Evolutionary conservation across 1,284 basidiomycete genomes (phyloP), one percentile per base, ranked within the genome.

Genomic region (Sanghuangporus sanghuang): DNA sequence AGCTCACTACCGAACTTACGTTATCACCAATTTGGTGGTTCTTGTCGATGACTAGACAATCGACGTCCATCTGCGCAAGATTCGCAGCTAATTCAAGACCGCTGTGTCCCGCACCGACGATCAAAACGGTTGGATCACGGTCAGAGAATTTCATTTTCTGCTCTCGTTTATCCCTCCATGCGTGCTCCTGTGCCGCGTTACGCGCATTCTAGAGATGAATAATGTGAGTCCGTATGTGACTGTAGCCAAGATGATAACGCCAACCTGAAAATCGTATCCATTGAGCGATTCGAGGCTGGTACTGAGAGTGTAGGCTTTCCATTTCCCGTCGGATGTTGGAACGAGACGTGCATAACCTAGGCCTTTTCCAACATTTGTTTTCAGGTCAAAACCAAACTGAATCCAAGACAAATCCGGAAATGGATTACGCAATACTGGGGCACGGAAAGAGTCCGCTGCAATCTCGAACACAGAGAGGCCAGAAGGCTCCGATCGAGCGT

Each of bases 81-180:
- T 83, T 75, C 42, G 86, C 87, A 4, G 84, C 85, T 11, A 83
- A 70, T 5, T 79, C 82, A 38, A 91, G 72, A 6, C 88, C 89
- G 59, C 81, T 81, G 71, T 90, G 88, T 0, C 87, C 87, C 7
- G 77, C 87, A 2, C 88, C 88, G 50, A 89, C 74, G 64, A 88
- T 79, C 56, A 87, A 69, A 6, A 84, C 85, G 2, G 75, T 72
- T 0, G 80, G 80, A 44, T 78, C 74, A 18, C 66, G 58, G 38
- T 75, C 75, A 23, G 67, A 69, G 66, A 78, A 82, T 60, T 74
- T 74, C 21, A 67, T 63, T 71, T 83, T 81, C 46, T 73, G 72
- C 50, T 69, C 71, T 8, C 81, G 74, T 64, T 74, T 71, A 18
- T 72, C 70, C 1, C 69, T 69, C 79, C 81, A 76, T 59, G 73